Base-by-base conservation (phyloP, 345 rosid genomes). In the Anacardium occidentale region DNA sequence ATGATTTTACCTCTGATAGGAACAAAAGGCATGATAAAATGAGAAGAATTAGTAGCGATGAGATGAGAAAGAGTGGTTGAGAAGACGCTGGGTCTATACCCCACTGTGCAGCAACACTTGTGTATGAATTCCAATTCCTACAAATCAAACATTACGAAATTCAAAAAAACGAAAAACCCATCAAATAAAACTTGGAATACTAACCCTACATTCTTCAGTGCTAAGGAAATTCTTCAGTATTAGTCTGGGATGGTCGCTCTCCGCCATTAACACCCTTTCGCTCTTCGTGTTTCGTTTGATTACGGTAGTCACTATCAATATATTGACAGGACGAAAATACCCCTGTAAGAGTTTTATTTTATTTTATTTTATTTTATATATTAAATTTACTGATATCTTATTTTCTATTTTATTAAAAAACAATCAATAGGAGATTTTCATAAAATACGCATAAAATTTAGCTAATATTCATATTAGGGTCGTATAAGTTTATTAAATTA, bases 41-140 rank as follows among this genome's bases (percentile, higher is more conserved):
- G 96, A 68, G 89, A 58, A 62, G 84, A 95, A 73, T 86, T 80
- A 55, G 96, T 95, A 72, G 97, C 94, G 32, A 88, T 64, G 73
- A 95, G 98, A 76, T 95, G 99, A 76, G 96, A 89, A 26, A 92
- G 98, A 45, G 98, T 88, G 14, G 99, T 89, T 65, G 99, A 95
- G 83, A 92, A 92, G 44, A 95, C 94, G 71, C 86, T 80, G 0
- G 97, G 91, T 74, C 99, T 85, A 83, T 94, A 94, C 8, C 99
- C 99, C 8, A 94, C 84, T 0, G 88, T 84, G 71, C 89, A 71
- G 78, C 87, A 75, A 76, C 98, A 88, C 86, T 83, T 90, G 88
- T 90, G 99, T 44, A 95, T 87, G 83, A 89, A 90, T 73, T 90
- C 91, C 15, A 95, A 79, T 73, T 92, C 99, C 92, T 91, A 80